A percentile compares a stretch with the other conserved stretches of the same genome.
Conservation (phyloP, 108 stramenopile species). For the Fragilaria radians region DNA sequence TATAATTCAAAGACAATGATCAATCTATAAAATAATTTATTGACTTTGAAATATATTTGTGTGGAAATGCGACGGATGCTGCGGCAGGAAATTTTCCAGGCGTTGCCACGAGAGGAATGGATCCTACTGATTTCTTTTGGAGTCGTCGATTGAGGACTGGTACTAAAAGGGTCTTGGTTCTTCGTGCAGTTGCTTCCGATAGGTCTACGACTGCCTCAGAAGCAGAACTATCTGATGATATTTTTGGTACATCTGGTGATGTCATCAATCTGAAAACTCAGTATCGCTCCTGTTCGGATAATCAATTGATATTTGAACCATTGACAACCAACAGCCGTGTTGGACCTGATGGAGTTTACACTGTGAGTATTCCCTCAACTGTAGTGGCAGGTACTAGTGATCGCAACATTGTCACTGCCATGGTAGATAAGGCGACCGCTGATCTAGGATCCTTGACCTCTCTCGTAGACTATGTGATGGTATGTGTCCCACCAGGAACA, state of each 20-base stretch:
- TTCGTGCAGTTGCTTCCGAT: slow-evolving; percentile 27
- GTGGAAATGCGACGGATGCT: too few species aligned
- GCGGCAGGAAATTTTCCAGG: too few species aligned
- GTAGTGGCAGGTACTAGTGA: slow-evolving; percentile 4
- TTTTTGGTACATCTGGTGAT: slow-evolving; percentile 37
- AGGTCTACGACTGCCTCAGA: slow-evolving; percentile 10
- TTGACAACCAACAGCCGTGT: background rate
- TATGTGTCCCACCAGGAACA: slow-evolving; percentile 33
- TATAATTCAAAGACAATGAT: too few species aligned
- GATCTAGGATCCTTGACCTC: background rate
- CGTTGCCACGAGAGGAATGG: too few species aligned
- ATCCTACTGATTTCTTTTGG: background rate
- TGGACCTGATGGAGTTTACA: slow-evolving; percentile 8
- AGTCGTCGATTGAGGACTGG: background rate
- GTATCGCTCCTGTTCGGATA: slow-evolving; percentile 35
- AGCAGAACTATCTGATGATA: slow-evolving; percentile 13
- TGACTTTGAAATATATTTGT: too few species aligned
- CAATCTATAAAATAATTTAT: too few species aligned
- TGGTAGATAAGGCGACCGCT: background rate
- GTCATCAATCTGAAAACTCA: slow-evolving; percentile 26
- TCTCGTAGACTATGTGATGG: slow-evolving; percentile 12
- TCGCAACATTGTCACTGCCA: slow-evolving; percentile 12
- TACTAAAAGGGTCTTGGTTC: slow-evolving; percentile 19
- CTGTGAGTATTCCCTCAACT: slow-evolving; percentile 13
- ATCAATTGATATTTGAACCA: slow-evolving; percentile 20